These are phyloP conservation scores for Tetracladium marchalianum DNA, from an alignment of 495 filamentous ascomycete species.

Conservation along the genomic window DNA sequence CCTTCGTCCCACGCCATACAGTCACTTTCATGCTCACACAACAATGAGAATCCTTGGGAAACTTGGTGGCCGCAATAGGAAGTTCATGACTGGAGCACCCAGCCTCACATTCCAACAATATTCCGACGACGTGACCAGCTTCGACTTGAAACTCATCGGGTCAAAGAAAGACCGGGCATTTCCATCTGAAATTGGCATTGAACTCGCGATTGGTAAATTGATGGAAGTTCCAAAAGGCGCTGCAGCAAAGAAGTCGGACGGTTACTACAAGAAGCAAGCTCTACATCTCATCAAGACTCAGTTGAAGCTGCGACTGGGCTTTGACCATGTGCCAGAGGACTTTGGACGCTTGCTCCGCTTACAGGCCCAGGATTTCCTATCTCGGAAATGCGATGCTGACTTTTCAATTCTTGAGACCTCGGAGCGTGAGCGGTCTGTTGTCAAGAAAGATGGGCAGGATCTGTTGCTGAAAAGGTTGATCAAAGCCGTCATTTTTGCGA, in stretches of 20 bases:
- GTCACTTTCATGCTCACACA: conserved; percentile 93
- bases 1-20: conserved; percentile 82
- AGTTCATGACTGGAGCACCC: conserved; percentile 84
- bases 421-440: conserved; percentile 69
- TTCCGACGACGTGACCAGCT: conserved; percentile 74
- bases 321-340: conserved; percentile 82
- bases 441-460: conserved; percentile 80
- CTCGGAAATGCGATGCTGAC: conserved; percentile 51
- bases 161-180: conserved; percentile 81
- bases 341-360: conserved; percentile 73
- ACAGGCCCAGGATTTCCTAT: conserved; percentile 76
- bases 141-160: conserved; percentile 82
- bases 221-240: conserved; percentile 60
- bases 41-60: conserved; percentile 98
- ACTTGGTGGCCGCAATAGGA: conserved; percentile 86
- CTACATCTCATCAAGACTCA: conserved; percentile 77
- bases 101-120: conserved; percentile 71
- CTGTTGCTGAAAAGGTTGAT: conserved; percentile 71
- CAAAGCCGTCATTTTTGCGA: conserved; percentile 79
- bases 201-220: conserved; percentile 78
- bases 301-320: conserved; percentile 80
- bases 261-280: conserved; percentile 88
- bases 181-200: conserved; percentile 73
- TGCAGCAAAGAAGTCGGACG: conserved; percentile 61
- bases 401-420: conserved; percentile 56